Percentiles rank a stretch among this genome's conserved stretches.
Evolutionary conservation across 2,329 filamentous ascomycete genomes (phyloP).

Genomic region (Colletotrichum lindemuthianum): DNA sequence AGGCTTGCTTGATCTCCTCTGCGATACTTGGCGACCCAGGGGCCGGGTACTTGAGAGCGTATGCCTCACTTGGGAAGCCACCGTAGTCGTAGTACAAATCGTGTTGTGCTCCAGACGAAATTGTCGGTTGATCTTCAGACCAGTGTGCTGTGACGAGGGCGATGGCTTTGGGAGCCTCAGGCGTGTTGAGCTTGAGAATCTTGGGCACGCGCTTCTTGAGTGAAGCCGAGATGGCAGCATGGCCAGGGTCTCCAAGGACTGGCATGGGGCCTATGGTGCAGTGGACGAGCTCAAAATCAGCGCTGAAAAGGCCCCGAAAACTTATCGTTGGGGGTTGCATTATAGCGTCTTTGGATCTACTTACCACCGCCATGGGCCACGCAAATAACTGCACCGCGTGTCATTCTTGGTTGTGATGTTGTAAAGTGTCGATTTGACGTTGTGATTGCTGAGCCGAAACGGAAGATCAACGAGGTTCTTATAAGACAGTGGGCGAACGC

Average conservation of each 20-base stretch:
- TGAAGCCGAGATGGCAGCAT: conserved; percentile 61
- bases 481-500: background rate
- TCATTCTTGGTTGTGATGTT: conserved; percentile 45
- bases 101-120: conserved; percentile 60
- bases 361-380: conserved; percentile 61
- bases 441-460: background rate
- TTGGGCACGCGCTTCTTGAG: conserved; percentile 63
- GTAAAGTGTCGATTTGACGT: background rate
- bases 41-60: conserved; percentile 65
- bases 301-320: background rate
- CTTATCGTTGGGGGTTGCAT: background rate
- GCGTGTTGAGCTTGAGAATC: conserved; percentile 63
- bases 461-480: background rate
- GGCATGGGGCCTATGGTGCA: conserved; percentile 63
- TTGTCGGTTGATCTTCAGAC: conserved; percentile 58
- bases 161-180: conserved; percentile 60
- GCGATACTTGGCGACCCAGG: conserved; percentile 65
- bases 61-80: conserved; percentile 66
- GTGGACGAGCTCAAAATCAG: background rate
- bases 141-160: conserved; percentile 69
- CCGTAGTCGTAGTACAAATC: conserved; percentile 67
- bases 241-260: conserved; percentile 63
- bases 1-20: conserved; percentile 54
- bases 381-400: conserved; percentile 56
- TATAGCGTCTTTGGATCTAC: conserved; percentile 10